Conservation (phyloP, 2,329 filamentous ascomycete genomes). For the Colletotrichum tofieldiae region DNA sequence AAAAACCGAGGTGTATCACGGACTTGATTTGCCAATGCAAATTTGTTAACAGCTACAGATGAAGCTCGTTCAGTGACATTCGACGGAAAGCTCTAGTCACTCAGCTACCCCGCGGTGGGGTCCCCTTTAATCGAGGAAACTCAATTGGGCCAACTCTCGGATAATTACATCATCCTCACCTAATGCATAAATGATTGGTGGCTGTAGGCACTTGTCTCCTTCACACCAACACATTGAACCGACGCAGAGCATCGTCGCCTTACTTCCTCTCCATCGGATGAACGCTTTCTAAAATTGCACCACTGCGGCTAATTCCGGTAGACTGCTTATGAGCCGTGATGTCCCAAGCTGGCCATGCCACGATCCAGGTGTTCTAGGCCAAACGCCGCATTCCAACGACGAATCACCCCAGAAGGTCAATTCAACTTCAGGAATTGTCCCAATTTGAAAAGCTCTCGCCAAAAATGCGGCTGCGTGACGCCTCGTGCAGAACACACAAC, state of each 20-base stretch:
- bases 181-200: conserved; percentile 20
- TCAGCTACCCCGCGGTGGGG: conserved; percentile 42
- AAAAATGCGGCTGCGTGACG: neutral
- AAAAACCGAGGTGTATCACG: neutral
- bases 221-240: neutral
- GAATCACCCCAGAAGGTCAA: neutral
- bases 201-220: neutral
- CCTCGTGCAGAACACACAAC: neutral
- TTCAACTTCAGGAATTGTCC: conserved; percentile 19
- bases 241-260: neutral
- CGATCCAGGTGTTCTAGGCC: neutral
- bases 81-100: conserved; percentile 33
- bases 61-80: neutral
- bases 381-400: conserved; percentile 5
- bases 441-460: neutral
- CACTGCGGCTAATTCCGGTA: neutral
- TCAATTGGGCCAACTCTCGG: conserved; percentile 31
- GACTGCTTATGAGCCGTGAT: neutral
- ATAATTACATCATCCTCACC: conserved; percentile 39
- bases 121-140: conserved; percentile 14
- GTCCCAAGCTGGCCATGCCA: neutral
- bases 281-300: neutral
- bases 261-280: neutral
- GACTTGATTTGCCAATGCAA: neutral
- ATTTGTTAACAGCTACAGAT: neutral